Conservation (phyloP, 75 land plant species). For the Cunninghamia lanceolata region DNA sequence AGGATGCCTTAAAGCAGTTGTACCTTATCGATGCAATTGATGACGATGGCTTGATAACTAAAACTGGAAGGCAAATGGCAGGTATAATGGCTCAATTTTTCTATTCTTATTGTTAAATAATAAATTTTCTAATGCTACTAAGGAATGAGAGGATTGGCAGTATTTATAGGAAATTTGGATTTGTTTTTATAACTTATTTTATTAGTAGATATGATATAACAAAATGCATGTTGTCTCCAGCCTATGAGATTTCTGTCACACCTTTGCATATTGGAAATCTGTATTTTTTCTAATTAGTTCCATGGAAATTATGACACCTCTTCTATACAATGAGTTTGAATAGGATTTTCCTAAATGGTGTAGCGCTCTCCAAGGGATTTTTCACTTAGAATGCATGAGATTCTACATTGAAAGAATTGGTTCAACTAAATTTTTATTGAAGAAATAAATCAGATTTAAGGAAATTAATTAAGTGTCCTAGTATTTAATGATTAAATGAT, state of each 20-base stretch:
- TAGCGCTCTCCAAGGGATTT: background rate
- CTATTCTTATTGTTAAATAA: background rate
- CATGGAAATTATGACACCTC: background rate
- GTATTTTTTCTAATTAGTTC: background rate
- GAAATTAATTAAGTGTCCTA: background rate
- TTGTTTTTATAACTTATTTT: background rate
- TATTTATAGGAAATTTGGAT: background rate
- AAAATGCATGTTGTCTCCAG: background rate
- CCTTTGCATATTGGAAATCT: background rate
- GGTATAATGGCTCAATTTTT: constrained; percentile 35
- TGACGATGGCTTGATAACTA: constrained; percentile 71
- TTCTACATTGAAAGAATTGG: background rate
- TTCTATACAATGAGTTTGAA: background rate
- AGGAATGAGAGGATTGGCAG: background rate
- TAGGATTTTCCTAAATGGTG: background rate
- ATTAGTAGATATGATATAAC: background rate
- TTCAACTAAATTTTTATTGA: background rate
- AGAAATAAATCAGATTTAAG: background rate
- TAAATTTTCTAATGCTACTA: background rate
- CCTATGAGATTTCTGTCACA: constrained; percentile 4
- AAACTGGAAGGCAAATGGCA: constrained; percentile 82
- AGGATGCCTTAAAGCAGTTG: constrained; percentile 92
- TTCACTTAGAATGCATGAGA: background rate
- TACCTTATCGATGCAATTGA: constrained; percentile 96
- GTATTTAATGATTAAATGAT: background rate